A percentile compares a stretch with the other conserved stretches of the same genome.
These are phyloP conservation scores for California macrophylla DNA, from an alignment of 441 rosid genomes.

Conservation along the genomic window DNA sequence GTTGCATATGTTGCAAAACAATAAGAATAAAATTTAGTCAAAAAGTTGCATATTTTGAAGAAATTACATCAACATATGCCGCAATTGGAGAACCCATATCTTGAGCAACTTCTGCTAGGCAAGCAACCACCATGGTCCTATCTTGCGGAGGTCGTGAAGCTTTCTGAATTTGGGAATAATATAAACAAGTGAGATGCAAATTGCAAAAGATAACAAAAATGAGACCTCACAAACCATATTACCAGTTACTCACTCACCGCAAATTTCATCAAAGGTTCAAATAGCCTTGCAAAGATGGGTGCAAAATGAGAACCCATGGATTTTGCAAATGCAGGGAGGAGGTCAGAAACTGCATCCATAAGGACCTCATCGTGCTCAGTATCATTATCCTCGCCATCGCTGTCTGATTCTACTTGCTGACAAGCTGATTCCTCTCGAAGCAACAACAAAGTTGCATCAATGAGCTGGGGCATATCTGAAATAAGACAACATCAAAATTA, in stretches of 20 bases:
- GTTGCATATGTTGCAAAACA: conserved; percentile 22
- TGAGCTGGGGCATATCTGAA: conserved; percentile 68
- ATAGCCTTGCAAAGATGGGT: conserved; percentile 64
- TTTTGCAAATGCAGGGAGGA: conserved; percentile 96
- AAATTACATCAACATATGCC: conserved; percentile 69
- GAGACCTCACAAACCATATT: background rate
- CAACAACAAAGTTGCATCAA: conserved; percentile 62
- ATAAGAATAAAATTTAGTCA: conserved; percentile 7
- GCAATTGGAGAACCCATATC: conserved; percentile 89
- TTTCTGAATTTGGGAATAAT: conserved; percentile 45
- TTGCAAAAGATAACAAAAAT: conserved; percentile 6
- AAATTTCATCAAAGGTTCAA: conserved; percentile 92
- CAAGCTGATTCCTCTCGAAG: conserved; percentile 81
- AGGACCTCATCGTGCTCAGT: conserved; percentile 83
- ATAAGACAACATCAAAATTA: conserved; percentile 22
- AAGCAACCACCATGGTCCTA: conserved; percentile 94
- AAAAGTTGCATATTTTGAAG: conserved; percentile 14
- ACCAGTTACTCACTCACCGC: conserved; percentile 46
- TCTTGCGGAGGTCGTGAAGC: conserved; percentile 80
- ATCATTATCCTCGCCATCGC: conserved; percentile 73
- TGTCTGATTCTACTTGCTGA: conserved; percentile 61
- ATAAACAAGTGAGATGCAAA: conserved; percentile 22
- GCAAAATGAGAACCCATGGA: conserved; percentile 91
- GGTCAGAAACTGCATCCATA: conserved; percentile 98
- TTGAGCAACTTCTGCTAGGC: conserved; percentile 98